Conservation (phyloP, 1,284 basidiomycete genomes). For the Ceratobasidium sp. region DNA sequence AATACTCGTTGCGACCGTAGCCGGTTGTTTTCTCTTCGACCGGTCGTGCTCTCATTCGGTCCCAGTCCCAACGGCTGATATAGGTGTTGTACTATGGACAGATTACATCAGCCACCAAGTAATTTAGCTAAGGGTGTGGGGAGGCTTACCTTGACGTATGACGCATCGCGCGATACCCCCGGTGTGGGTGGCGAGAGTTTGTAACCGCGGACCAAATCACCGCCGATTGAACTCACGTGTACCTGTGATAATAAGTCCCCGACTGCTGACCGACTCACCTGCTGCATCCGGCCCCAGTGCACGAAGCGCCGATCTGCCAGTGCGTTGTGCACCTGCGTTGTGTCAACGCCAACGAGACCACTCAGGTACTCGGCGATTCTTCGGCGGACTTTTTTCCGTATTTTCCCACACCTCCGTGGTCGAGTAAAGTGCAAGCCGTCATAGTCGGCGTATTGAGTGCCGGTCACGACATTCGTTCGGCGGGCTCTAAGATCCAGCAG, state of each 20-base stretch:
- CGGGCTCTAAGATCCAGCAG: constrained; percentile 39
- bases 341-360: neutral
- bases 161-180: constrained; percentile 2
- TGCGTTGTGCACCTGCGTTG: neutral
- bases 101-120: no score
- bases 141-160: constrained; percentile 18
- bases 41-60: neutral
- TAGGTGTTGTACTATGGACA: neutral
- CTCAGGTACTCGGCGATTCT: neutral
- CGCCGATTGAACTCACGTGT: no score
- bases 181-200: neutral
- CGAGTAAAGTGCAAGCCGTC: neutral
- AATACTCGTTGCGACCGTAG: constrained; percentile 20
- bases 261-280: neutral
- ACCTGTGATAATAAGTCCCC: no score
- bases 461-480: constrained; percentile 1
- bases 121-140: neutral
- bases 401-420: constrained; percentile 26
- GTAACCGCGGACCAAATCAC: no score
- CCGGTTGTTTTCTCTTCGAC: neutral
- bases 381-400: constrained; percentile 46
- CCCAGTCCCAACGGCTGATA: neutral
- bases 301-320: neutral
- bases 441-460: neutral
- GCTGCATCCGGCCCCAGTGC: constrained; percentile 34